These are phyloP conservation scores for Pythium scleroteichum DNA, from an alignment of 352 stramenopile species.

Conservation along the genomic window DNA sequence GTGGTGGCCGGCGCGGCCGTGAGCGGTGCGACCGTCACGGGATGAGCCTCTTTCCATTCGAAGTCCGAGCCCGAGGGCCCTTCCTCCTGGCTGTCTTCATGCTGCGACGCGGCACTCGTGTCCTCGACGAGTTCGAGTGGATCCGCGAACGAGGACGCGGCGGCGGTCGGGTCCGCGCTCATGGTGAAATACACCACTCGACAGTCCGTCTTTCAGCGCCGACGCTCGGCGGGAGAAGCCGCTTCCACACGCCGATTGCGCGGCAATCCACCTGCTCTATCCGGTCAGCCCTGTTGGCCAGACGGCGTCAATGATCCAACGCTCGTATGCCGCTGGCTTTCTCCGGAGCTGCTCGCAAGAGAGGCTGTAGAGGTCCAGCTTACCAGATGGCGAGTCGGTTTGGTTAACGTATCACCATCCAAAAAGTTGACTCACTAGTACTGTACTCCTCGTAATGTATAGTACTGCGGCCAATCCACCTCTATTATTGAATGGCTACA, in stretches of 20 bases:
- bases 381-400: neutral
- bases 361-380: neutral
- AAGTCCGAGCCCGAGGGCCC: constrained; percentile 4
- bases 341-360: neutral
- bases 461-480: constrained; percentile 1
- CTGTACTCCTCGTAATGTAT: neutral
- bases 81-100: constrained; percentile 8
- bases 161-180: constrained; percentile 5
- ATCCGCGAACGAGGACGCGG: constrained; percentile 9
- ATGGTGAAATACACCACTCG: neutral
- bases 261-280: constrained; percentile 5
- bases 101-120: neutral
- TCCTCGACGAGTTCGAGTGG: constrained; percentile 6
- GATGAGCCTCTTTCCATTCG: constrained; percentile 6
- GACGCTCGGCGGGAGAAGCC: no score
- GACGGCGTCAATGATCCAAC: neutral
- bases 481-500: constrained; percentile 28
- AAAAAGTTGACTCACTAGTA: neutral
- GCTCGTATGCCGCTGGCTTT: constrained; percentile 2
- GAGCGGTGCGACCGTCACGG: neutral
- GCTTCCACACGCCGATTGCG: neutral
- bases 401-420: neutral
- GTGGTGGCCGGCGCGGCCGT: constrained; percentile 3
- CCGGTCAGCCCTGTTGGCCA: constrained; percentile 8
- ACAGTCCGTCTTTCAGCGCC: no score